Percentiles rank a stretch among this genome's conserved stretches.
Conservation (phyloP, 768 basidiomycete genomes). For the Dentipellis sp. region DNA sequence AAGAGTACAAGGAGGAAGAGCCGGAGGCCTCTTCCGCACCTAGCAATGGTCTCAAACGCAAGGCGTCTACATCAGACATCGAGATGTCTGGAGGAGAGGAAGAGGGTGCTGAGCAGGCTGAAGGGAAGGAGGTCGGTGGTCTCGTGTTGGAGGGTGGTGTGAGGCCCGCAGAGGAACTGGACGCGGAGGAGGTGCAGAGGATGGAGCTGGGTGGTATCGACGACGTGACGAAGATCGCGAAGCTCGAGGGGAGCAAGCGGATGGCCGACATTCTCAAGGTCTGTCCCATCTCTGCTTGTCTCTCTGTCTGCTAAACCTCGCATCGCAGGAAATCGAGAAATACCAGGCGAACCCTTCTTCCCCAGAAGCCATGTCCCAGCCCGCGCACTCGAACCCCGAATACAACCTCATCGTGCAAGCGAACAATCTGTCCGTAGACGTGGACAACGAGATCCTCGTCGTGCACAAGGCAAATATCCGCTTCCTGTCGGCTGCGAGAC, state of each 20-base stretch:
- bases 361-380: conserved; percentile 66
- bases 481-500: background rate
- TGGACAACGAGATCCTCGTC: conserved; percentile 95
- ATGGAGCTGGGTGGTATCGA: conserved; percentile 85
- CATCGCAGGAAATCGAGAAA: conserved; percentile 77
- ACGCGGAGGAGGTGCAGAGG: conserved; percentile 86
- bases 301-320: background rate
- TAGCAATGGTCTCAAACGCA: conserved; percentile 48
- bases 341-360: conserved; percentile 76
- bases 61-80: conserved; percentile 46
- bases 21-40: conserved; percentile 19
- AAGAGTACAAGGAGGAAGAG: conserved; percentile 34
- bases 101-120: conserved; percentile 31
- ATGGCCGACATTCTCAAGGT: conserved; percentile 86
- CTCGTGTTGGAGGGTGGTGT: conserved; percentile 82
- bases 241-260: conserved; percentile 77
- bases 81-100: conserved; percentile 50
- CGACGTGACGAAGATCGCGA: conserved; percentile 84
- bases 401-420: conserved; percentile 95
- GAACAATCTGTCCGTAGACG: conserved; percentile 95
- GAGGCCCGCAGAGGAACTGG: conserved; percentile 91
- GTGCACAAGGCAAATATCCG: conserved; percentile 74
- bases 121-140: conserved; percentile 33
- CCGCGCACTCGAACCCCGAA: conserved; percentile 86
- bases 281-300: conserved; percentile 3